phyloP scores from a whole-genome alignment of 2,329 filamentous ascomycete genomes.

The Rhinocladiella mackenziei region DNA sequence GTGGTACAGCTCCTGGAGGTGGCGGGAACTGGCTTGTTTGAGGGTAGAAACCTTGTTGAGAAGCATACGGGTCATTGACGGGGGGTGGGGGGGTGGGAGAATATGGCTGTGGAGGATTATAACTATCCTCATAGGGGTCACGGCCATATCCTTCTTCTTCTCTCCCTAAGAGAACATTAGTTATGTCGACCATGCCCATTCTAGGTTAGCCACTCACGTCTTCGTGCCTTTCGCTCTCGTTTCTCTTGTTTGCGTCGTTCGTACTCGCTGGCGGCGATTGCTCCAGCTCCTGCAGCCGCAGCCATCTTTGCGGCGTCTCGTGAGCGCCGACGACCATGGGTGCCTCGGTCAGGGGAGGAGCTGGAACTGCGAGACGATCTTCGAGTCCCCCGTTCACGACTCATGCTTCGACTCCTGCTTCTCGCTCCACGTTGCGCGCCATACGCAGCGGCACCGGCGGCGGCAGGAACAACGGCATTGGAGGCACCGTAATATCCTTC shows the following conservation, averaged over 20 bases:
- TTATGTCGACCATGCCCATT: too few relatives aligned
- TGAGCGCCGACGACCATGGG: constrained; percentile 38
- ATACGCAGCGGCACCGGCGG: constrained; percentile 32
- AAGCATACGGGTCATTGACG: constrained; percentile 31
- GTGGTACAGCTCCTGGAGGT: constrained; percentile 34
- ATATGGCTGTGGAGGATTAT: constrained; percentile 38
- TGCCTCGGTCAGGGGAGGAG: constrained; percentile 36
- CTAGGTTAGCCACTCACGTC: constrained; percentile 25
- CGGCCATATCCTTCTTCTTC: constrained; percentile 23
- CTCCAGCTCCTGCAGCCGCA: constrained; percentile 55
- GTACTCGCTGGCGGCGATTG: constrained; percentile 55
- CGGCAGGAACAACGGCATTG: constrained; percentile 42
- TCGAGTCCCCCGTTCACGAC: constrained; percentile 35
- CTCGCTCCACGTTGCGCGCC: constrained; percentile 35
- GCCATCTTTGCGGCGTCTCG: constrained; percentile 51
- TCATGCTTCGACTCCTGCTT: constrained; percentile 47
- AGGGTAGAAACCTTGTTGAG: constrained; percentile 39
- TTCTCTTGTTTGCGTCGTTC: constrained; percentile 55
- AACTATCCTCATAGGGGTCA: constrained; percentile 42
- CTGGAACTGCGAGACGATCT: constrained; percentile 33
- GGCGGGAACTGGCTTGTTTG: constrained; percentile 43
- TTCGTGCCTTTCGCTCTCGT: constrained; percentile 46
- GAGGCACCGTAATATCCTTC: constrained; percentile 37
- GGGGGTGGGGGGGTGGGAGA: constrained; percentile 36
- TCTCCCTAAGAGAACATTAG: too few relatives aligned